Evolutionary conservation across 305 asterid species (phyloP).

Genomic region (Andrographis paniculata): DNA sequence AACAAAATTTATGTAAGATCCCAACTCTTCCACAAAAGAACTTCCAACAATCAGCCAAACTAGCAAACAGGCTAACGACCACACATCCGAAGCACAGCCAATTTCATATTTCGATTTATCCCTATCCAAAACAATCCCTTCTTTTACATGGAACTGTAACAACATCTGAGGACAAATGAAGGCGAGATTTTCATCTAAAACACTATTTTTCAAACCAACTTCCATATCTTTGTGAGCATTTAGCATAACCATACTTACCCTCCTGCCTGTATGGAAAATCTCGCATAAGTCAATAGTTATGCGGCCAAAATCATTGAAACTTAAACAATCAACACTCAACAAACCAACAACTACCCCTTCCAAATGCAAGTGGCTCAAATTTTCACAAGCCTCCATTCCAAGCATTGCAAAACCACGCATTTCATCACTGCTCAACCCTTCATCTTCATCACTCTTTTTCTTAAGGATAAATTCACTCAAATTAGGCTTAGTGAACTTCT

Average conservation of each 20-base stretch:
- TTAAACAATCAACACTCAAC: conserved; percentile 39
- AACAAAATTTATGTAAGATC: conserved; percentile 26
- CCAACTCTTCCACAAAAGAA: conserved; percentile 39
- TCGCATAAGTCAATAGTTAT: conserved; percentile 44
- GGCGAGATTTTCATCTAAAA: conserved; percentile 24
- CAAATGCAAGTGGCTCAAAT: conserved; percentile 47
- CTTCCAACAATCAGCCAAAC: conserved; percentile 48
- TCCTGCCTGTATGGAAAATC: conserved; percentile 39
- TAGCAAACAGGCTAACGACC: conserved; percentile 71
- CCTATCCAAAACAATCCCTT: conserved; percentile 27
- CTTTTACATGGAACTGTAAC: conserved; percentile 25
- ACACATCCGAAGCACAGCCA: conserved; percentile 63
- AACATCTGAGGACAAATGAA: conserved; percentile 71
- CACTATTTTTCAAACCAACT: conserved; percentile 16
- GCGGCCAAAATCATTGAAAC: conserved; percentile 47
- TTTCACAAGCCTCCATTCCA: conserved; percentile 60
- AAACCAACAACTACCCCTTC: conserved; percentile 59
- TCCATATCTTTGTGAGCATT: conserved; percentile 24
- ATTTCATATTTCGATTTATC: conserved; percentile 29
- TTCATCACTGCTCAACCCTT: conserved; percentile 21
- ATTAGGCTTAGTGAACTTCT: conserved; percentile 31
- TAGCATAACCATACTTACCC: conserved; percentile 23
- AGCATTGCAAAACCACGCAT: conserved; percentile 35
- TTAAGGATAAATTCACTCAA: conserved; percentile 22
- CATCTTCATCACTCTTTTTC: conserved; percentile 21